Conservation (phyloP, 176 grass and related monocot species). For the Zoysia japonica region DNA sequence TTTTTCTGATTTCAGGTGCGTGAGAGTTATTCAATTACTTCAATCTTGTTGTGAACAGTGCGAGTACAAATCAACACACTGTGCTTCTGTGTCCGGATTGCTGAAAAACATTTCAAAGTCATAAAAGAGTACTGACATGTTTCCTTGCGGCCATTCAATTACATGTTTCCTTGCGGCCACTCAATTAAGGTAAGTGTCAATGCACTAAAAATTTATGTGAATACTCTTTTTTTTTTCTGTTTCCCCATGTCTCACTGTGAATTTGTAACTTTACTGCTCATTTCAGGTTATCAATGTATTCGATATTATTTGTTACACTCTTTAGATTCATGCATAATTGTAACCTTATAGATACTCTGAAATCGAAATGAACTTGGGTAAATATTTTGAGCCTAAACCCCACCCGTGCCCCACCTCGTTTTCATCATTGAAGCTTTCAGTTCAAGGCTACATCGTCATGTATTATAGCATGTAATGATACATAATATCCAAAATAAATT, state of each 20-base stretch:
- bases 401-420: background rate
- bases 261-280: background rate
- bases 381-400: conserved; percentile 13
- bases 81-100: conserved; percentile 50
- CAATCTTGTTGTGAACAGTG: conserved; percentile 61
- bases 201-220: background rate
- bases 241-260: background rate
- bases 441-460: background rate
- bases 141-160: background rate
- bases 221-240: conserved; percentile 17
- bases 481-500: background rate
- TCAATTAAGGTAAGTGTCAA: conserved; percentile 42
- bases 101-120: conserved; percentile 55
- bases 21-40: conserved; percentile 56
- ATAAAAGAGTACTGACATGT: conserved; percentile 17
- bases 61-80: conserved; percentile 65
- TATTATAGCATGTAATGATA: background rate
- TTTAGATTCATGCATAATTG: conserved; percentile 19
- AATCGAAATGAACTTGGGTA: background rate
- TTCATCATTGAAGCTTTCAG: conserved; percentile 4
- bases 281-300: background rate
- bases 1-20: conserved; percentile 41
- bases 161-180: conserved; percentile 1
- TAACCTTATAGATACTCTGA: background rate
- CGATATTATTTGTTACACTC: background rate